These are phyloP conservation scores for Chimonanthus praecox DNA, from an alignment of 164 flowering plant species.

Conservation along the genomic window DNA sequence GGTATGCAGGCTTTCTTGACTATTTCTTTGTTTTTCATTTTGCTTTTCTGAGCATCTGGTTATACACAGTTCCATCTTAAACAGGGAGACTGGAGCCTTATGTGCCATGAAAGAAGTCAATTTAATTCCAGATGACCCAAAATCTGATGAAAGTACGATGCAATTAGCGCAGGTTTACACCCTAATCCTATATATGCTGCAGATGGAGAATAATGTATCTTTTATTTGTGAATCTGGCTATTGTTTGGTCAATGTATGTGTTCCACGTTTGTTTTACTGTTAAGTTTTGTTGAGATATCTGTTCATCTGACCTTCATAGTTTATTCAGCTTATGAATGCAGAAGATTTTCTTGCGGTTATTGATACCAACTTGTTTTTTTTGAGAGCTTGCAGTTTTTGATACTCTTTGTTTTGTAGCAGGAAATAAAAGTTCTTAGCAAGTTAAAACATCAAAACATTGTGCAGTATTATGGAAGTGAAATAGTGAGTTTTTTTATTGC, in stretches of 20 bases:
- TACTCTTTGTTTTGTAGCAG: conserved; percentile 34
- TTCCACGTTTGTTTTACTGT: background rate
- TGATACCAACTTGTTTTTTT: too few relatives aligned
- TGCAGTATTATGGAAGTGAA: conserved; percentile 97
- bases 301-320: background rate
- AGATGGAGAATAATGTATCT: background rate
- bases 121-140: conserved; percentile 74
- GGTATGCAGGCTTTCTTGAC: conserved; percentile 29
- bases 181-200: background rate
- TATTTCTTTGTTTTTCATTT: conserved; percentile 6
- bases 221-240: background rate
- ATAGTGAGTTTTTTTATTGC: conserved; percentile 44
- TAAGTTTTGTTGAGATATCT: background rate
- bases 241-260: background rate
- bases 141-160: conserved; percentile 70
- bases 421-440: conserved; percentile 88
- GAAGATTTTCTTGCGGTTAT: too few relatives aligned
- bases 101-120: conserved; percentile 99
- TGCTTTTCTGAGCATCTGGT: background rate
- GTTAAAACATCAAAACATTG: conserved; percentile 89
- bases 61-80: background rate
- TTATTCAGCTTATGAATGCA: background rate
- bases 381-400: background rate
- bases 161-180: conserved; percentile 79
- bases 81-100: conserved; percentile 82